These are phyloP conservation scores for Populus tomentosa DNA, from an alignment of 441 rosid species.

Conservation along the genomic window DNA sequence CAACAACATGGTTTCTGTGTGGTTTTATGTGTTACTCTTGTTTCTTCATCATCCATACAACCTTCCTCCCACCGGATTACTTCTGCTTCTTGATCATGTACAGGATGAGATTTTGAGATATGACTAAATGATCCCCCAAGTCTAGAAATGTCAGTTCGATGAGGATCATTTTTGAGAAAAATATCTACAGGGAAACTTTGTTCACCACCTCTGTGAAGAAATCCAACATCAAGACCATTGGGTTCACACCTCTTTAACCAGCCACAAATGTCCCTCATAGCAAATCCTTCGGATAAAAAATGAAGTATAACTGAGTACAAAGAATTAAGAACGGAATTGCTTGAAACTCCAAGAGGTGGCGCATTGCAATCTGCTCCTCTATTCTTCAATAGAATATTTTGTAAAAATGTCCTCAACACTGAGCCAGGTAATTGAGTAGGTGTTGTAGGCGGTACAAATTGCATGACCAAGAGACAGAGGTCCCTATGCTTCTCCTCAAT, in stretches of 20 bases:
- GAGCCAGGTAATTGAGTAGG: conserved; percentile 92
- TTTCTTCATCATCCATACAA: conserved; percentile 80
- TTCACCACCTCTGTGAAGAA: conserved; percentile 95
- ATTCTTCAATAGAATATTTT: conserved; percentile 82
- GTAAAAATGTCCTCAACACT: conserved; percentile 78
- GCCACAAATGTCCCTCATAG: conserved; percentile 45
- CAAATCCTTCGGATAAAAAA: conserved; percentile 90
- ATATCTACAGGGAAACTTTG: conserved; percentile 80
- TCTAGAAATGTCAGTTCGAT: conserved; percentile 85
- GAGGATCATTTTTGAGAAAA: conserved; percentile 80
- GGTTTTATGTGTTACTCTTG: conserved; percentile 73
- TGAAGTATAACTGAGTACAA: conserved; percentile 83
- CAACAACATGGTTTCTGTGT: conserved; percentile 93
- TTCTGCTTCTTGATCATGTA: conserved; percentile 63
- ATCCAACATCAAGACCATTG: conserved; percentile 50
- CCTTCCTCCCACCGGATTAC: conserved; percentile 96
- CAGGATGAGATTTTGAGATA: conserved; percentile 69
- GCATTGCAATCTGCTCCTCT: conserved; percentile 81
- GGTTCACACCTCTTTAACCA: conserved; percentile 58
- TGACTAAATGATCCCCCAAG: conserved; percentile 93
- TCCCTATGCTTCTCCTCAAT: conserved; percentile 96
- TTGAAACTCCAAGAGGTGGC: conserved; percentile 84
- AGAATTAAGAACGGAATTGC: conserved; percentile 88
- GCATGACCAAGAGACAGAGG: conserved; percentile 88
- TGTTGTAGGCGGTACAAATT: conserved; percentile 70